phyloP scores from a whole-genome alignment of 345 rosid genomes.

The Euclidium syriacum region DNA sequence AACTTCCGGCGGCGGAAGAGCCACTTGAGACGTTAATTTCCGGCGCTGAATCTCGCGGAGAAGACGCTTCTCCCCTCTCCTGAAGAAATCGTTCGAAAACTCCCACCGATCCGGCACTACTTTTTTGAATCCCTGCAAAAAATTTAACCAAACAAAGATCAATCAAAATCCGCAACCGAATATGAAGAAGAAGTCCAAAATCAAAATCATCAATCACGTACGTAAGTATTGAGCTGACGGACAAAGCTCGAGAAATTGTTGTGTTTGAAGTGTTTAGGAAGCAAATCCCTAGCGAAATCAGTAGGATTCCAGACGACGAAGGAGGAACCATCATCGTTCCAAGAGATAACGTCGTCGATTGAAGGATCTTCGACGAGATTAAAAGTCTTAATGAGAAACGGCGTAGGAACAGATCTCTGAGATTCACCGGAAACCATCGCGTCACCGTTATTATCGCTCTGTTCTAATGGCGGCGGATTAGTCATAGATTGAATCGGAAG shows the following conservation, averaged over 20 bases:
- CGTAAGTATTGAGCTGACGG: constrained; percentile 92
- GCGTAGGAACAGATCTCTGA: constrained; percentile 73
- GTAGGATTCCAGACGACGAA: constrained; percentile 89
- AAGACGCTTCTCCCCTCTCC: constrained; percentile 65
- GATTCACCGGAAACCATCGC: constrained; percentile 34
- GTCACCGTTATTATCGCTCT: constrained; percentile 13
- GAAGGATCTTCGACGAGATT: constrained; percentile 69
- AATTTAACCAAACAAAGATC: neutral
- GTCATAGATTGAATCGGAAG: constrained; percentile 11
- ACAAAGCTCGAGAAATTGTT: constrained; percentile 92
- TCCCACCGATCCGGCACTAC: constrained; percentile 95
- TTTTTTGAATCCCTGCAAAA: constrained; percentile 67
- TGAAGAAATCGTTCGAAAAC: constrained; percentile 74
- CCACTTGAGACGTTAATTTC: constrained; percentile 34
- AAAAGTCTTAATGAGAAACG: constrained; percentile 74
- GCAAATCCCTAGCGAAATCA: constrained; percentile 78
- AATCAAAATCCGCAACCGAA: neutral
- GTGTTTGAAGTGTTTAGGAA: constrained; percentile 82
- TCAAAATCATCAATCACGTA: constrained; percentile 27
- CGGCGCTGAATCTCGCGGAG: constrained; percentile 81
- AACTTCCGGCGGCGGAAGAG: constrained; percentile 8
- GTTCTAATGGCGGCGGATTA: constrained; percentile 34
- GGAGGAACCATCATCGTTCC: constrained; percentile 86
- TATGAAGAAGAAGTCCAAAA: too few relatives aligned
- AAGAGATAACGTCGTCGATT: constrained; percentile 71